phyloP scores from a whole-genome alignment of 345 rosid genomes.

The Conringia planisiliqua region DNA sequence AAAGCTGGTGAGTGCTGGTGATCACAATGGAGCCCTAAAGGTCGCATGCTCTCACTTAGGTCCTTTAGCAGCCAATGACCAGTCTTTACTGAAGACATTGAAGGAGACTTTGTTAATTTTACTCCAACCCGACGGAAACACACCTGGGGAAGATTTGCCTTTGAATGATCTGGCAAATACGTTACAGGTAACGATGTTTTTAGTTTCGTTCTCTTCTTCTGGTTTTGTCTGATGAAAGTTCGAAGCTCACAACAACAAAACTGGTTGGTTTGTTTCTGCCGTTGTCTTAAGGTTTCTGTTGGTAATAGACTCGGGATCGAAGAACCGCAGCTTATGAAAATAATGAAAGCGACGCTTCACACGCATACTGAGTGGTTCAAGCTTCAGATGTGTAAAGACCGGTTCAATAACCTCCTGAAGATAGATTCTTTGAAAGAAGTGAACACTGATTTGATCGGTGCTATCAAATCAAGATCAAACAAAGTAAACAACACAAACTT shows the following conservation, averaged over 20 bases:
- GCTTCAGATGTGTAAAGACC: conserved; percentile 90
- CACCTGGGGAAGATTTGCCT: conserved; percentile 59
- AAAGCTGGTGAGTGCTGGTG: conserved; percentile 67
- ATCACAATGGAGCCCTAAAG: conserved; percentile 71
- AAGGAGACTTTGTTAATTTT: conserved; percentile 81
- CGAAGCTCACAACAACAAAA: too few relatives aligned
- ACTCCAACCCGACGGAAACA: conserved; percentile 62
- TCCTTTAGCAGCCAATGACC: conserved; percentile 76
- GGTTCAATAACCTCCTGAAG: conserved; percentile 56
- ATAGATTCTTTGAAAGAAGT: conserved; percentile 76
- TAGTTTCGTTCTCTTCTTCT: background rate
- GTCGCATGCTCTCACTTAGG: conserved; percentile 89
- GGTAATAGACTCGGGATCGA: conserved; percentile 76
- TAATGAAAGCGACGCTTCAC: conserved; percentile 85
- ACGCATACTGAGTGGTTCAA: conserved; percentile 88
- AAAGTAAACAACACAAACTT: conserved; percentile 67
- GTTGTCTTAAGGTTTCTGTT: conserved; percentile 57
- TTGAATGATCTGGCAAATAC: conserved; percentile 73
- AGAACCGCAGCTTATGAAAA: conserved; percentile 86
- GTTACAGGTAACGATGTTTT: conserved; percentile 57
- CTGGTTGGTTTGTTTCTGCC: background rate
- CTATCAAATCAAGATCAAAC: conserved; percentile 52
- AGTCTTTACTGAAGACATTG: conserved; percentile 63
- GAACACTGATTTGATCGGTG: conserved; percentile 45
- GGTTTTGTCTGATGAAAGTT: background rate